Evolutionary conservation across 2,329 filamentous ascomycete genomes (phyloP), one percentile per base, ranked within the genome.

Genomic region (Neoscytalidium dimidiatum): DNA sequence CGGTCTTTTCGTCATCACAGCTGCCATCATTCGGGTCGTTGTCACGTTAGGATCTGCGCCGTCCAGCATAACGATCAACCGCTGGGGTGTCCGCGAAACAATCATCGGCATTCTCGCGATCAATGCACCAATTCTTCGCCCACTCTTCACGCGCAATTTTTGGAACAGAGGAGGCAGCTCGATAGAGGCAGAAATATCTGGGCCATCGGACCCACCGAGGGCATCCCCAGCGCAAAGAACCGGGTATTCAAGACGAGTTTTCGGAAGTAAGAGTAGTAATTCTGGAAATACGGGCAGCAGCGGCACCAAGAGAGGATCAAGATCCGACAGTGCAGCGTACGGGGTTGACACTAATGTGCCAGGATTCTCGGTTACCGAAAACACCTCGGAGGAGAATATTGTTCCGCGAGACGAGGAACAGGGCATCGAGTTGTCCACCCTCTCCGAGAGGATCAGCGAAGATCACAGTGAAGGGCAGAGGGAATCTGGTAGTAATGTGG

Each of bases 71-170:
- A 75, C 71, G 53, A 77, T 78, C 53, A 78, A 79, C 53, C 66
- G 71, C 7, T 78, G 77, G 77, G 77, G 76, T 6, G 70, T 76
- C 1, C 70, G 77, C 43, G 77, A 79, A 62, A 77, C 74, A 0
- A 69, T 75, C 33, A 73, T 77, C 13, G 75, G 73, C 4, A 73
- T 78, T n/a, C 64, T 77, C n/a, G 72, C 75, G 2, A 74, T 78
- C 57, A 78, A 77, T 56, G 68, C 72, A 0, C 76, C 75, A 5
- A 74, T 77, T n/a, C 67, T 78, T 1, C 68, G 71, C 7, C 75
- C 75, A 1, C 61, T 77, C 21, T 69, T 73, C 53, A 71, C 63
- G 49, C 64, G 60, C 28, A 65, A 67, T 1, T 77, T 78, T 68
- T 78, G 75, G 74, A 69, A 41, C 4, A 17, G 38, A 23, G 38